Evolutionary conservation across 1,284 basidiomycete genomes (phyloP).

Genomic region (Microbotryum violaceum): DNA sequence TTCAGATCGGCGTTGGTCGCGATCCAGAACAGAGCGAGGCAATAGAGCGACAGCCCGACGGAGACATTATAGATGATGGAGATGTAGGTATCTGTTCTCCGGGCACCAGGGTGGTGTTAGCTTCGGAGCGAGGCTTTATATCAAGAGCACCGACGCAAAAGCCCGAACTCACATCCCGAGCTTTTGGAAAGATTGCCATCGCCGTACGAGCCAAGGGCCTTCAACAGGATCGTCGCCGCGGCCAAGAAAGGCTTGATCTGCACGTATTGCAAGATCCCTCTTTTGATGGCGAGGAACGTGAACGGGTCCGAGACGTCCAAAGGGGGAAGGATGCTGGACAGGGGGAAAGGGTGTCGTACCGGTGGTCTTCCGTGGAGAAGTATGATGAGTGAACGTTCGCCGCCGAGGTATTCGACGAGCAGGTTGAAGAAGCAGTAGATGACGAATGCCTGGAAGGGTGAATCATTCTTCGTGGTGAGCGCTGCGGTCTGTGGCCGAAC

Average conservation of each 20-base stretch:
- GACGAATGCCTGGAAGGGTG: constrained; percentile 67
- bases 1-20: constrained; percentile 76
- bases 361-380: constrained; percentile 82
- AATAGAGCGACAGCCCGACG: constrained; percentile 69
- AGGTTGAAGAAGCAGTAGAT: constrained; percentile 58
- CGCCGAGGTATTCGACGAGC: constrained; percentile 52
- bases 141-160: not conserved
- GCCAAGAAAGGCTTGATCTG: constrained; percentile 91
- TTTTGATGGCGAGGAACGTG: constrained; percentile 85
- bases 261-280: constrained; percentile 94
- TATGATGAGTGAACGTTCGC: constrained; percentile 84
- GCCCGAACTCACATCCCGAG: constrained; percentile 57
- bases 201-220: constrained; percentile 76
- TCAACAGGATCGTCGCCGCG: constrained; percentile 72
- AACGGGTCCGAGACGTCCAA: constrained; percentile 89
- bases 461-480: not conserved
- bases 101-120: not conserved
- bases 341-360: constrained; percentile 76
- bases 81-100: constrained; percentile 61
- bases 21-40: constrained; percentile 90
- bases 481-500: too few species aligned
- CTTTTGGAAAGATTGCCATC: constrained; percentile 76
- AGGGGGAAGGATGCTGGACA: constrained; percentile 58
- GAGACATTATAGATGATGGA: constrained; percentile 63
- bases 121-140: not conserved